Percentiles rank a stretch among this genome's conserved stretches.
Evolutionary conservation across 768 basidiomycete genomes (phyloP).

Genomic region (Leucogyrophana mollusca): DNA sequence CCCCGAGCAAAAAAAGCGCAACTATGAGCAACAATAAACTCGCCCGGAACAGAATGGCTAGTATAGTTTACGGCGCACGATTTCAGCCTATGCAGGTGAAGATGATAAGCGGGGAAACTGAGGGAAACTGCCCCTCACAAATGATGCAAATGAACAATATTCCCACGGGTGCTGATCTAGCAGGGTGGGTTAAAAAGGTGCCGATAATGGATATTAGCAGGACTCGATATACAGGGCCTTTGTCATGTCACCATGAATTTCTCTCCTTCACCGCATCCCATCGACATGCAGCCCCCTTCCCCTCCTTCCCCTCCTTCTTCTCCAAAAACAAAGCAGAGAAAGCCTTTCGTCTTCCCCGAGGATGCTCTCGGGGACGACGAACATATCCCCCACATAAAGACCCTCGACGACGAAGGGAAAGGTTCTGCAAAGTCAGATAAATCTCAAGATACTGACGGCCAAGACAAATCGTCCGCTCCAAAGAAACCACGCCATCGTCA

Average conservation of each 20-base stretch:
- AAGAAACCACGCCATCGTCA: conserved; percentile 85
- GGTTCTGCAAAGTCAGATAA: conserved; percentile 19
- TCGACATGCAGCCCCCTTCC: conserved; percentile 22
- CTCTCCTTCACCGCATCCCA: conserved; percentile 23
- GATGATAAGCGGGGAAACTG: no score
- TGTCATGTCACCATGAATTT: conserved; percentile 36
- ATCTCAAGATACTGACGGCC: conserved; percentile 19
- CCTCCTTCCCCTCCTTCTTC: conserved; percentile 11
- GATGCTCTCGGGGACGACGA: conserved; percentile 21
- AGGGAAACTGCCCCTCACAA: conserved; percentile 4
- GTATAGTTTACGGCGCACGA: no score
- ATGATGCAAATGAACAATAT: conserved; percentile 18
- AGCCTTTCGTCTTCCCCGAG: conserved; percentile 7
- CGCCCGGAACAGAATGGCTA: no score
- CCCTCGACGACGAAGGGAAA: conserved; percentile 23
- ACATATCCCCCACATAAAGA: conserved; percentile 6
- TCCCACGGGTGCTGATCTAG: conserved; percentile 25
- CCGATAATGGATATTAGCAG: conserved; percentile 39
- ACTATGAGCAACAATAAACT: no score
- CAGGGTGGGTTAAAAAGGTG: conserved; percentile 33
- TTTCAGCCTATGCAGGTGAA: no score
- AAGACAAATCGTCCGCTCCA: conserved; percentile 18
- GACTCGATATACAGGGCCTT: conserved; percentile 39
- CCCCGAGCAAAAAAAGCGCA: no score
- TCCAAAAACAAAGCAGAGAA: conserved; percentile 10